phyloP scores from a whole-genome alignment of 2,329 filamentous ascomycete genomes.

The Macrophomina tecta region DNA sequence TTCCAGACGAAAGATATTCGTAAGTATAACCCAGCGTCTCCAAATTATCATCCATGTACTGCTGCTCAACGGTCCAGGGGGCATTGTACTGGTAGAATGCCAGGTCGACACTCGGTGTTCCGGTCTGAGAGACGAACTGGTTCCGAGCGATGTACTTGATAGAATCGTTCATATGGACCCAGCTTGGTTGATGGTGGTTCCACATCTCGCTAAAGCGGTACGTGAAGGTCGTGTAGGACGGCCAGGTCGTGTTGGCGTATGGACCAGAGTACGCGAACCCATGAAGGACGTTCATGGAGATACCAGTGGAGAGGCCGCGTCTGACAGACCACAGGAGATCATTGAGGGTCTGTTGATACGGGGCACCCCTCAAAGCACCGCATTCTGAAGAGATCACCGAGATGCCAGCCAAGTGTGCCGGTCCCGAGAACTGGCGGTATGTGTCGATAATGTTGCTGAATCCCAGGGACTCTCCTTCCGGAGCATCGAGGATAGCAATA shows the following conservation, averaged over 20 bases:
- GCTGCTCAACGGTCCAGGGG: constrained; percentile 28
- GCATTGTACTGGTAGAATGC: constrained; percentile 45
- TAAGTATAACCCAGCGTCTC: constrained; percentile 45
- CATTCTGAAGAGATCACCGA: constrained; percentile 43
- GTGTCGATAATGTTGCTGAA: constrained; percentile 41
- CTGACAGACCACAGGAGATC: constrained; percentile 47
- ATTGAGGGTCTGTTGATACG: constrained; percentile 39
- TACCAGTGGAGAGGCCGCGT: constrained; percentile 47
- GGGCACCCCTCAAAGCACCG: constrained; percentile 37
- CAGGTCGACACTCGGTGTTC: constrained; percentile 50
- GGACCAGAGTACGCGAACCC: constrained; percentile 49
- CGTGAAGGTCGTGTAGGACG: constrained; percentile 52
- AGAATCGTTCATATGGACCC: constrained; percentile 46
- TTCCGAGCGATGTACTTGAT: constrained; percentile 48
- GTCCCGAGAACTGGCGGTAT: constrained; percentile 43
- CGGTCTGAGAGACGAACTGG: constrained; percentile 48
- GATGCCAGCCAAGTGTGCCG: constrained; percentile 40
- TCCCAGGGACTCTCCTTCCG: constrained; percentile 44
- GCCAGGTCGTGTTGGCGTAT: constrained; percentile 58
- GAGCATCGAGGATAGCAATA: constrained; percentile 40
- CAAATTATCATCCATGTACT: constrained; percentile 32
- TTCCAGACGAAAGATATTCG: constrained; percentile 54
- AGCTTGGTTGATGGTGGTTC: constrained; percentile 49
- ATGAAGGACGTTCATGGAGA: constrained; percentile 55
- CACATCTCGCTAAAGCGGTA: constrained; percentile 53